Base-by-base conservation (phyloP, 441 rosid genomes). In the Pelargonium citronellum region DNA sequence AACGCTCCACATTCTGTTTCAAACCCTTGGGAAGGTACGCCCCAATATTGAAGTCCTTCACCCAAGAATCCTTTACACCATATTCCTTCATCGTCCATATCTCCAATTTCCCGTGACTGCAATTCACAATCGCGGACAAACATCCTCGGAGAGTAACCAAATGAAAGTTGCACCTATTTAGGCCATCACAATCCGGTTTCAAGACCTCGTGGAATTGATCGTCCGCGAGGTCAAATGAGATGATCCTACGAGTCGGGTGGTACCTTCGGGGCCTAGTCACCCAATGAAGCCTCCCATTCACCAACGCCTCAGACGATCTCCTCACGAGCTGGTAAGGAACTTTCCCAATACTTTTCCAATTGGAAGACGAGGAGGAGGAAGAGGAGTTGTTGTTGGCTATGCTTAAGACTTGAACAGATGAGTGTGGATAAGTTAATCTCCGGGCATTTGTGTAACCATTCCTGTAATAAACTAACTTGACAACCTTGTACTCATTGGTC, bases 1-100 rank as follows among this genome's bases (percentile, higher is more conserved):
- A 84, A 68, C 83, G 37, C 61, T 77, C 87, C 67, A 66, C 43
- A 17, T 67, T 79, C 5, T 85, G 87, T 75, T 88, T 89, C 79
- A 89, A 69, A 12, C 86, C 85, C 75, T 85, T 89, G 0, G 97
- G 97, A 80, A 83, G 73, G 76, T 87, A 86, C 53, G 87, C 66
- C 15, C 97, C 96, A 69, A 93, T 80, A 55, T 71, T 83, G 74
- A 68, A 86, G 46, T 89, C 83, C 71, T 82, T 93, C 0, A 76
- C 69, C 98, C 98, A 93, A 9, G 98, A 87, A 43, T 83, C 92
- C 51, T 84, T 83, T 66, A 73, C 87, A 60, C 83, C 79, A 69
- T 93, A 91, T 46, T 73, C 85, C 78, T 82, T 88, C 97, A 93
- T 89, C 0, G 84, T 84, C 98, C 98, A 93, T 15, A 91, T 86